Percentiles rank a stretch among this genome's conserved stretches.
Conservation (phyloP, 495 filamentous ascomycete species). For the Daldinia caldariorum region DNA sequence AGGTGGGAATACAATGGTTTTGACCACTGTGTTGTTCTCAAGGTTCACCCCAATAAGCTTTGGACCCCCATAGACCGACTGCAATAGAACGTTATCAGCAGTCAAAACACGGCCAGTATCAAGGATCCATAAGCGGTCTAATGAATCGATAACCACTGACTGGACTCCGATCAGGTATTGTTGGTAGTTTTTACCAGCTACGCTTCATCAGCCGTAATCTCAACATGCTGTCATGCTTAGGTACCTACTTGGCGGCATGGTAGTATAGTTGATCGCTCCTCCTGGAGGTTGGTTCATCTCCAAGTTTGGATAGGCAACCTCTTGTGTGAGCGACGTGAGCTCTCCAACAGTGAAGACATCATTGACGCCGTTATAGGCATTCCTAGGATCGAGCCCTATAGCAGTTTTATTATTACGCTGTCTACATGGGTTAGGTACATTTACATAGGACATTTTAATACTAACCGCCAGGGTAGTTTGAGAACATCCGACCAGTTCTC, state of each 20-base stretch:
- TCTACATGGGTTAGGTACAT: no score
- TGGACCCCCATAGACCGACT: slow-evolving; percentile 53
- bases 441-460: background rate
- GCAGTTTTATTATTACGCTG: background rate
- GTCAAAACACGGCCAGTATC: slow-evolving; percentile 57
- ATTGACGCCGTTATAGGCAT: slow-evolving; percentile 52
- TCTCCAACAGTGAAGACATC: slow-evolving; percentile 58
- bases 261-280: slow-evolving; percentile 58
- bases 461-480: slow-evolving; percentile 56
- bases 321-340: slow-evolving; percentile 50
- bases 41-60: slow-evolving; percentile 58
- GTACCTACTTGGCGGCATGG: slow-evolving; percentile 46
- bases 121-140: slow-evolving; percentile 59
- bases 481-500: slow-evolving; percentile 55
- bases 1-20: slow-evolving; percentile 57
- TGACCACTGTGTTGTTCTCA: slow-evolving; percentile 51
- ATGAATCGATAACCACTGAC: slow-evolving; percentile 56
- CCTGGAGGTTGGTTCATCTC: slow-evolving; percentile 57
- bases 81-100: slow-evolving; percentile 51
- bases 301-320: slow-evolving; percentile 53
- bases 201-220: background rate
- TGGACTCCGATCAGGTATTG: slow-evolving; percentile 59
- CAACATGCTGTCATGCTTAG: no score
- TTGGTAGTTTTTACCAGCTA: slow-evolving; percentile 51
- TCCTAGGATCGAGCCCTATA: slow-evolving; percentile 26